phyloP scores from a whole-genome alignment of 1,284 basidiomycete species.

The Pholiota adiposa region DNA sequence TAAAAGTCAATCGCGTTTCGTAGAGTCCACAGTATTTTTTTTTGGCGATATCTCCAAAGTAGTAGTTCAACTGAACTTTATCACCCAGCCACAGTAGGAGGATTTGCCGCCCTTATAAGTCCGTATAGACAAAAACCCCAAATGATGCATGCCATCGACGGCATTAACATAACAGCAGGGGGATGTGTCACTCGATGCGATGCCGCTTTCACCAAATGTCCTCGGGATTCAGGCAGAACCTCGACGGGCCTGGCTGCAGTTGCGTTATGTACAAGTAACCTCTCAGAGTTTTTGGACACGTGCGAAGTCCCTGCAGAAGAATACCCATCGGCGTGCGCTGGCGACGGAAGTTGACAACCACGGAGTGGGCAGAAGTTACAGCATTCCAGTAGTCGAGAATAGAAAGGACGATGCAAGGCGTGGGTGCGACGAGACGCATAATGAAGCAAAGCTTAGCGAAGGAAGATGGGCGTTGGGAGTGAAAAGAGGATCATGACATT shows the following conservation, averaged over 20 bases:
- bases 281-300: not conserved
- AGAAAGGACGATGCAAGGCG: not conserved
- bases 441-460: not conserved
- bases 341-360: not conserved
- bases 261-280: not conserved
- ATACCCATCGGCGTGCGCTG: not conserved
- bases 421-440: not conserved
- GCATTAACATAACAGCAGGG: not conserved
- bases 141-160: not conserved
- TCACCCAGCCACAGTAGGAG: too few relatives aligned
- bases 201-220: not conserved
- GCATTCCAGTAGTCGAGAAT: not conserved
- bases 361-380: not conserved
- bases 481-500: not conserved
- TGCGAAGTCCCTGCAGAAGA: not conserved
- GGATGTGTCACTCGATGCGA: not conserved
- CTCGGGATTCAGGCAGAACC: not conserved
- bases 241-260: not conserved
- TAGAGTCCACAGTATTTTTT: too few relatives aligned
- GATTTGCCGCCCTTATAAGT: not conserved
- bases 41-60: too few relatives aligned
- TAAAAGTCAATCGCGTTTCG: too few relatives aligned
- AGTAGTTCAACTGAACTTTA: too few relatives aligned
- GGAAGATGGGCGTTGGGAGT: not conserved
- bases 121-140: not conserved